These are phyloP conservation scores for Epithele typhae DNA, from an alignment of 768 basidiomycete species.

Conservation along the genomic window DNA sequence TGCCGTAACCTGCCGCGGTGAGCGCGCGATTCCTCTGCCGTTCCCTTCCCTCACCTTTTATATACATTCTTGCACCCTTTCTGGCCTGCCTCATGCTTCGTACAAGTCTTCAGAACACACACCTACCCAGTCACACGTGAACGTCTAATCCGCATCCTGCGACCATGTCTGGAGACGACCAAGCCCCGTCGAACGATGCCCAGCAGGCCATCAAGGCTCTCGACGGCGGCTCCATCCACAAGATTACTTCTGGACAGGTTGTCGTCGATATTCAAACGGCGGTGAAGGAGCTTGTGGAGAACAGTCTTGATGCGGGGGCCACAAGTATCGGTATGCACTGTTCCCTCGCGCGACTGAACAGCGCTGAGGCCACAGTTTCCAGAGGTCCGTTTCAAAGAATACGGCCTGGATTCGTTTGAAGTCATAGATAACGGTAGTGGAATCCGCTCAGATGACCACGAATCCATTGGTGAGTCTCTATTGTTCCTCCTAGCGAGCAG, in stretches of 20 bases:
- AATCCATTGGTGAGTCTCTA: constrained; percentile 67
- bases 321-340: constrained; percentile 76
- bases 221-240: constrained; percentile 74
- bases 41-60: no score
- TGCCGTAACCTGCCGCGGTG: no score
- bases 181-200: not conserved
- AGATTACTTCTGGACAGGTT: constrained; percentile 92
- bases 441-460: constrained; percentile 73
- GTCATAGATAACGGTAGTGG: constrained; percentile 92
- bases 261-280: constrained; percentile 91
- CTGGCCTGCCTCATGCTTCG: no score
- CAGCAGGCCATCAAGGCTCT: constrained; percentile 47
- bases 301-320: constrained; percentile 90
- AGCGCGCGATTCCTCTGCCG: no score
- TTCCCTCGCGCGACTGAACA: no score
- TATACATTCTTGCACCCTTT: no score
- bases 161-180: no score
- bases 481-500: no score
- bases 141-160: no score
- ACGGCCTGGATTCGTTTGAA: constrained; percentile 79
- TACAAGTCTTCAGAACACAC: no score
- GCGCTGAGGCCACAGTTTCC: no score
- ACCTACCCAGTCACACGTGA: no score
- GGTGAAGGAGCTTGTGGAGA: constrained; percentile 95
- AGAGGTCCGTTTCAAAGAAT: constrained; percentile 91